Conservation (phyloP, 371 early-diverging fungal species). For the Haplosporangium sp. region DNA sequence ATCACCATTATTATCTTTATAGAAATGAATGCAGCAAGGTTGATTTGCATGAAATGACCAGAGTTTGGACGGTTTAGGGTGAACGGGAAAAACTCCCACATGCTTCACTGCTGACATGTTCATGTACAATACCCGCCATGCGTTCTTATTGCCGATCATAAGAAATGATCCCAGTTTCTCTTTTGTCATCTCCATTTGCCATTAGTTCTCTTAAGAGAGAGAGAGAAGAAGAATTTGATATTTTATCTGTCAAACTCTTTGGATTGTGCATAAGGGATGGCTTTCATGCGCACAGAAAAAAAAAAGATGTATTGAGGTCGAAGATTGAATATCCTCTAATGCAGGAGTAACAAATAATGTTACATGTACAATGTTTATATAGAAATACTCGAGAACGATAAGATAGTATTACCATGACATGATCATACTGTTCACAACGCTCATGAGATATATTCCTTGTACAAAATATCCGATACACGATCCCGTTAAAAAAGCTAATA, state of each 20-base stretch:
- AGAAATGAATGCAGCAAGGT: background rate
- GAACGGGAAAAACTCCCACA: constrained; percentile 2
- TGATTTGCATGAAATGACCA: background rate
- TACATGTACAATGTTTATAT: background rate
- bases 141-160: too few species aligned
- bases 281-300: background rate
- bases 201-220: too few species aligned
- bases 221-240: too few species aligned
- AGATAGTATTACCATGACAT: too few species aligned
- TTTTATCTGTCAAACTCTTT: too few species aligned
- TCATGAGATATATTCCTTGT: background rate
- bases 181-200: too few species aligned
- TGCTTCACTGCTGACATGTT: constrained; percentile 6
- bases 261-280: background rate
- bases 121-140: too few species aligned
- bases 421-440: background rate
- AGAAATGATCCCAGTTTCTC: too few species aligned
- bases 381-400: background rate
- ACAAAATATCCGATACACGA: background rate
- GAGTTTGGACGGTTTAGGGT: background rate
- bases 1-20: too few species aligned
- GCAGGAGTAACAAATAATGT: background rate
- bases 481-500: background rate
- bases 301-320: background rate
- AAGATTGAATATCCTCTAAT: background rate